Base-by-base conservation (phyloP, 1,284 basidiomycete species). In the Stygiomarasmius scandens region DNA sequence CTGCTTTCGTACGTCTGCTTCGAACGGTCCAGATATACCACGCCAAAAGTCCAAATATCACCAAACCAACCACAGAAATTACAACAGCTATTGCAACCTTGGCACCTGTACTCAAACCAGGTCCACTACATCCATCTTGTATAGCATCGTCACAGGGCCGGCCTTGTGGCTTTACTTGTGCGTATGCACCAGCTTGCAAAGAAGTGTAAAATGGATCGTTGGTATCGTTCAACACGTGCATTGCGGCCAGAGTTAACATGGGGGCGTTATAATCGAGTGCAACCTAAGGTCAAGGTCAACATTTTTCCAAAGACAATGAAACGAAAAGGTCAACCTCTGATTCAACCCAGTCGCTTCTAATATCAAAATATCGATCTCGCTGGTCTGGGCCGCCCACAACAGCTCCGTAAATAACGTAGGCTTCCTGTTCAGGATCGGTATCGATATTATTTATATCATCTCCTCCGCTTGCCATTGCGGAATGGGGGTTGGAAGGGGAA, bases 231-330 rank as follows among this genome's bases (percentile, higher is more conserved):
- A 88, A 67, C 44, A 87, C 79, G 56, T 87, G 85, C 76, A 87
- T 86, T 11, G 93, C 90, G 0, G 89, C 85, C 23, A 96, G 80
- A 3, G 91, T 89, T 16, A 96, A 78, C 71, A 96, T 77, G 1
- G 93, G 93, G 1, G 94, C 91, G 63, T 92, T 93, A 70, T 95
- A 95, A 64, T 93, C 91, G 47, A 93, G 73, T 29, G 87, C 90
- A 55, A 87, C 80, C 83, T 88, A 55, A 11, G 63, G 71, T 16
- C 11, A 20, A 53, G 52, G 67, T 32, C 29, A 58, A 75, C 61
- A 66, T 58, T 34, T 45, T 45, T 51, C 51, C 27, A 54, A 38
- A 27, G 25, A 6, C 52, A 32, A 49, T n/a, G 23, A 29, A 24
- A 53, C 38, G 25, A 23, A 25, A 50, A 32, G 6, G 61, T 71